Evolutionary conservation across 495 filamentous ascomycete species (phyloP).

Genomic region (Achaetomiella virescens): DNA sequence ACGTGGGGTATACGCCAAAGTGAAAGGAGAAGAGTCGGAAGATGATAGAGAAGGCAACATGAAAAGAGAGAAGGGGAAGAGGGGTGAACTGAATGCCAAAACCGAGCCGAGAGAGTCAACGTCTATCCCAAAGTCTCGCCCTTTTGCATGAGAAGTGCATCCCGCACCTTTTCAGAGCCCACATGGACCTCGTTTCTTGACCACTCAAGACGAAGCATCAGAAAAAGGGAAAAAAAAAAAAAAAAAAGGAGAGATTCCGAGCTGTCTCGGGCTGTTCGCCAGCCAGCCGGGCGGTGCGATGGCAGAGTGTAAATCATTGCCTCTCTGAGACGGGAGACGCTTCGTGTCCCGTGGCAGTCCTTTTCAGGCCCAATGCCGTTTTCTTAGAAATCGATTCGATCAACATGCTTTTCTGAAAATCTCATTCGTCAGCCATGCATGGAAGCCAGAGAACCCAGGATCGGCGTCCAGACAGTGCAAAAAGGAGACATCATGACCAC

Average conservation of each 20-base stretch:
- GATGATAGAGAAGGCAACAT: slow-evolving; percentile 1
- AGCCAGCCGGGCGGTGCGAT: neutral
- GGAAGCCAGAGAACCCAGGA: too few relatives aligned
- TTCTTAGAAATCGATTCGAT: neutral
- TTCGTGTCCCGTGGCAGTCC: too few relatives aligned
- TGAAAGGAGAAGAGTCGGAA: slow-evolving; percentile 4
- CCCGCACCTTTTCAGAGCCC: neutral
- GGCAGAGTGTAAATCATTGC: neutral
- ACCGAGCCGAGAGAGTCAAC: neutral
- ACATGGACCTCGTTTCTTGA: slow-evolving; percentile 1
- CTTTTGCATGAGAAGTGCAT: too few relatives aligned
- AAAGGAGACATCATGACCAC: neutral
- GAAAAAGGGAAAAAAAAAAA: neutral
- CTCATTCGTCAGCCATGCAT: neutral
- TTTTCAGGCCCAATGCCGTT: neutral
- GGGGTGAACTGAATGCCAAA: neutral
- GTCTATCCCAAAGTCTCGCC: neutral
- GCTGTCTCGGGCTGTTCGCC: neutral
- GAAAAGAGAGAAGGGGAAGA: neutral
- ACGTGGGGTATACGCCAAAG: slow-evolving; percentile 16
- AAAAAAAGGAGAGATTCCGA: neutral
- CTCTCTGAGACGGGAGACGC: neutral
- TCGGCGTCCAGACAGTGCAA: neutral
- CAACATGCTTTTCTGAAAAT: neutral
- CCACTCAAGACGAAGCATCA: slow-evolving; percentile 4